Evolutionary conservation across 2,329 filamentous ascomycete species (phyloP).

Genomic region (Colletotrichum viniferum): DNA sequence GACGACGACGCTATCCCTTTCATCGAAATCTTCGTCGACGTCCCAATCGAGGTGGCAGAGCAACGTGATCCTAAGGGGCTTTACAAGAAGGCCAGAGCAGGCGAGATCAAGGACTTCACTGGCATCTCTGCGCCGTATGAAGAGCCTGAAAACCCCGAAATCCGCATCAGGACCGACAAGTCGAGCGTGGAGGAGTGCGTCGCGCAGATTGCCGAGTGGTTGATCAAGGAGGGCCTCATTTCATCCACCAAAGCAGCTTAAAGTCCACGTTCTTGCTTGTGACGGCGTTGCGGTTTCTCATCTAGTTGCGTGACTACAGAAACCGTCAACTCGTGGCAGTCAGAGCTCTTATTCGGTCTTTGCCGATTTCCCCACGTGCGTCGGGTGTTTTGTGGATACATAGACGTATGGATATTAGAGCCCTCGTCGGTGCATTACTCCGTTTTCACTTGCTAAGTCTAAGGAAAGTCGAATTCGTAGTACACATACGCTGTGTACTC

Average conservation of each 20-base stretch:
- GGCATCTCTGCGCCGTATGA: slow-evolving; percentile 96
- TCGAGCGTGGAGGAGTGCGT: slow-evolving; percentile 89
- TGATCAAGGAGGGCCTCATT: slow-evolving; percentile 71
- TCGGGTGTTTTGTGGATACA: neutral
- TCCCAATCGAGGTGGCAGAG: slow-evolving; percentile 90
- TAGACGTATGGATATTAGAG: neutral
- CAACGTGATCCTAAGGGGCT: slow-evolving; percentile 95
- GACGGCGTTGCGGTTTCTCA: neutral
- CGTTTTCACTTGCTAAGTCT: neutral
- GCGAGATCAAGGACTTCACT: slow-evolving; percentile 96
- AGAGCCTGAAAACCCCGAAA: slow-evolving; percentile 82
- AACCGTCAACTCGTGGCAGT: neutral
- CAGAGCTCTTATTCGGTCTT: neutral
- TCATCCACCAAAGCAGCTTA: slow-evolving; percentile 33
- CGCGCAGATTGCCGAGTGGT: slow-evolving; percentile 79
- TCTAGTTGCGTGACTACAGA: neutral
- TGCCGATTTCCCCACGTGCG: neutral
- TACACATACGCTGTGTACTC: slow-evolving; percentile 98
- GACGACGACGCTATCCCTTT: slow-evolving; percentile 79
- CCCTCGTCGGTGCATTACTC: neutral
- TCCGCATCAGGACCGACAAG: slow-evolving; percentile 83
- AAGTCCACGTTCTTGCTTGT: neutral
- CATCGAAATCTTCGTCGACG: slow-evolving; percentile 91
- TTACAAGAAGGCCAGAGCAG: slow-evolving; percentile 94
- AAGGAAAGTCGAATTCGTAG: slow-evolving; percentile 87